Base-by-base conservation (phyloP, 2,329 filamentous ascomycete species). In the Epichloe sylvatica region DNA sequence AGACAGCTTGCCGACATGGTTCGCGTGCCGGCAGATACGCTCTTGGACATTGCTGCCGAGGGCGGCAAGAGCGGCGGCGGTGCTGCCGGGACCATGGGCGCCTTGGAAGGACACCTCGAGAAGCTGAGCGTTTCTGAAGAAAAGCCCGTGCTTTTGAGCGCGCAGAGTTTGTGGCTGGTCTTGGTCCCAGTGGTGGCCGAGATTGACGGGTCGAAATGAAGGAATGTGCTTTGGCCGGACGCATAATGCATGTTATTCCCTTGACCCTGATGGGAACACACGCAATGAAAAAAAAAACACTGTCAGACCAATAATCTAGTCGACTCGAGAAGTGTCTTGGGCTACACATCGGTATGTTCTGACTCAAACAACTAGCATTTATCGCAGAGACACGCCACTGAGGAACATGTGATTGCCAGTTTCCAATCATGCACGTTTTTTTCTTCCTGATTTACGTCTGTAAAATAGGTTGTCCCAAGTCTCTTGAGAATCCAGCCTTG, bases 1-100 rank as follows among this genome's bases (percentile, higher is more conserved):
- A 53, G 54, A 0, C 60, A 64, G 9, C 49, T 67, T 1, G 63
- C 62, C 0, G 53, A 60, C 4, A 52, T 60, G 5, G 45, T 67
- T 0, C 57, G 56, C 0, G 45, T 60, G 6, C 54, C 63, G 2
- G 64, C 69, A 3, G 65, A 65, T 12, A 64, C 63, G 3, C 58
- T 77, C 52, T 51, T 75, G 4, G 68, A 70, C 30, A 60, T 66
- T 40, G 67, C 69, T 0, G 19, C 35, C 6, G 54, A 21, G 21
- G 21, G 21, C 21, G 21, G 21, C 21, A 21, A 1, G 21, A 21
- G 21, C 21, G 21, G 21, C 21, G 17, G 17, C 19, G 21, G 21
- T 21, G 21, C 21, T 21, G 21, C 21, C 3, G 21, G 42, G 0
- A 59, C 63, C 21, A 46, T 66, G 15, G 49, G 51, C 17, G 58